Percentiles rank a stretch among this genome's conserved stretches.
These are phyloP conservation scores for Ochetophila trinervis DNA, from an alignment of 306 rosid genomes.

Conservation along the genomic window DNA sequence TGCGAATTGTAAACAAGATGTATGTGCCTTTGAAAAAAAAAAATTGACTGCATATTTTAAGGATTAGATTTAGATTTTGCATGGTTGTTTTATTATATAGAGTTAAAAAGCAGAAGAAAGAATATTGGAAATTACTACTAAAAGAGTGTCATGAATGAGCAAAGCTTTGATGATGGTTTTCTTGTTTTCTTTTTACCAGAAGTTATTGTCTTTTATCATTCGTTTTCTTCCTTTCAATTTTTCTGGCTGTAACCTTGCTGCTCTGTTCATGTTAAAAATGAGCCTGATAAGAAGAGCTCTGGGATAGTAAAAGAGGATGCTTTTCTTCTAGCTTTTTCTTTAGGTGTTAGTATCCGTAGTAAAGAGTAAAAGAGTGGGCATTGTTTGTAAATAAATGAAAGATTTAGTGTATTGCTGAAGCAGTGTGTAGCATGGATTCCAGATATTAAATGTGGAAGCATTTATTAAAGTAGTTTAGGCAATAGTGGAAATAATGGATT, in stretches of 20 bases:
- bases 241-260: background rate
- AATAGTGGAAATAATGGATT: too few relatives aligned
- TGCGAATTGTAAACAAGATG: constrained; percentile 51
- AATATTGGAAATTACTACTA: too few relatives aligned
- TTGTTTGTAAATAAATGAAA: background rate
- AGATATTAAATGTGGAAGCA: too few relatives aligned
- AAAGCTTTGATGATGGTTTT: background rate
- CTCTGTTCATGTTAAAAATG: background rate
- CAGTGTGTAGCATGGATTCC: too few relatives aligned
- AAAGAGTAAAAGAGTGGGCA: background rate
- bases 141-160: background rate
- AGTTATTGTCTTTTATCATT: background rate
- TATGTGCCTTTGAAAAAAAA: constrained; percentile 3
- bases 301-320: background rate
- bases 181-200: background rate
- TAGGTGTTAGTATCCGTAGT: background rate
- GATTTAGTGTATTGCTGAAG: background rate
- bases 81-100: background rate
- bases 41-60: background rate
- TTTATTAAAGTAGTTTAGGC: too few relatives aligned
- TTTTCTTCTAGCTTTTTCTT: background rate
- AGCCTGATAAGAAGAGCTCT: background rate
- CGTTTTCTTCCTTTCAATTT: background rate
- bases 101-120: background rate
- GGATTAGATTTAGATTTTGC: background rate